These are phyloP conservation scores for Epichloe scottii DNA, from an alignment of 2,329 filamentous ascomycete genomes.

Conservation along the genomic window DNA sequence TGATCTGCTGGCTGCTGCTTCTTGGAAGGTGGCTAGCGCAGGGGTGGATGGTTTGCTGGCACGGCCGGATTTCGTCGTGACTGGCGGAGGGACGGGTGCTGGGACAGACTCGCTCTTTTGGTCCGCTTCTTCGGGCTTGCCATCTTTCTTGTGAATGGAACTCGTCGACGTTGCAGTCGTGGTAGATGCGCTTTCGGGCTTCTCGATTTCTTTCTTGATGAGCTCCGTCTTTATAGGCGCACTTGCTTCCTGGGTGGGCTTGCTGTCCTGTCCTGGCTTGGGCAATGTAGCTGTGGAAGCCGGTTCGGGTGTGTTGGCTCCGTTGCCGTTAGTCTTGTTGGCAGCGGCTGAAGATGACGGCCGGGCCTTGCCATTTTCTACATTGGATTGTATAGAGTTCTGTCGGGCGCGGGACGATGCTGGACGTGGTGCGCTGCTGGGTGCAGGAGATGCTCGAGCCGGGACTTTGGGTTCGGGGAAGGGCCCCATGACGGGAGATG, in stretches of 20 bases:
- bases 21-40: constrained; percentile 45
- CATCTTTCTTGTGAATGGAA: constrained; percentile 29
- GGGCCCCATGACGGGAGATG: constrained; percentile 61
- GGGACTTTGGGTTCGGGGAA: constrained; percentile 48
- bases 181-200: constrained; percentile 12
- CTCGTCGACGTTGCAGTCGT: constrained; percentile 10
- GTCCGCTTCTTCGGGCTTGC: constrained; percentile 24
- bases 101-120: constrained; percentile 26
- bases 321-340: constrained; percentile 45
- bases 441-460: constrained; percentile 46
- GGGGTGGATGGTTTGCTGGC: constrained; percentile 57
- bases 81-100: constrained; percentile 26
- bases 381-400: constrained; percentile 53
- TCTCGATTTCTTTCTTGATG: constrained; percentile 22
- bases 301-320: constrained; percentile 25
- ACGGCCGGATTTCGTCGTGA: constrained; percentile 53
- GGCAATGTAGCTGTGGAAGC: constrained; percentile 18
- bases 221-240: constrained; percentile 20
- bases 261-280: constrained; percentile 29
- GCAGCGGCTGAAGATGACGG: constrained; percentile 18
- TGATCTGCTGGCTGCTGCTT: constrained; percentile 33
- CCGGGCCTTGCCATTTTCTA: constrained; percentile 35
- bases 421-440: constrained; percentile 43
- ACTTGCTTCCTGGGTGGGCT: constrained; percentile 35
- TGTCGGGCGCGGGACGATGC: constrained; percentile 61